Evolutionary conservation across 805 yeast species (phyloP).

Genomic region (Candida tallmaniae): DNA sequence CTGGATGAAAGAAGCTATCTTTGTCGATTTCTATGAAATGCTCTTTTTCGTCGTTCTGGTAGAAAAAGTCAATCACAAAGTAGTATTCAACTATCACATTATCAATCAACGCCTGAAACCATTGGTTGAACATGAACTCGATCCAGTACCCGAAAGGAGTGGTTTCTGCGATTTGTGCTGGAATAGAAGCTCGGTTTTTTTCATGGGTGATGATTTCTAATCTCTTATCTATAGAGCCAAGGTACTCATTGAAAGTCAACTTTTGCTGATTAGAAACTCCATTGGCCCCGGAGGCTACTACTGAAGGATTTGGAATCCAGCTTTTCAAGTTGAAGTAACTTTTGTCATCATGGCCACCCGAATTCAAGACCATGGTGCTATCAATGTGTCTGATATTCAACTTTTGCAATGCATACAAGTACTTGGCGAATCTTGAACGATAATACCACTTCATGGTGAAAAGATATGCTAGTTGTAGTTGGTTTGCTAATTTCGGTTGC

Average conservation of each 20-base stretch:
- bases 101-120: conserved; percentile 69
- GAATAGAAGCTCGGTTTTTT: conserved; percentile 57
- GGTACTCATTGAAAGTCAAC: conserved; percentile 46
- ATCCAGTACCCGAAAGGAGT: conserved; percentile 62
- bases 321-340: conserved; percentile 19
- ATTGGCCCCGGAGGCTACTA: conserved; percentile 1
- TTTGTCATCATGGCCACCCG: conserved; percentile 20
- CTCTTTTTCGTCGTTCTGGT: conserved; percentile 37
- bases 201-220: conserved; percentile 46
- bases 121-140: conserved; percentile 69
- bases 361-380: conserved; percentile 51
- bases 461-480: conserved; percentile 73
- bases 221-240: conserved; percentile 51
- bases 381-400: conserved; percentile 55
- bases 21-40: conserved; percentile 17
- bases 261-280: conserved; percentile 1
- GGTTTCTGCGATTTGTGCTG: conserved; percentile 81
- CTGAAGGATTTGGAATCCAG: conserved; percentile 16
- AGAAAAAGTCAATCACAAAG: conserved; percentile 69
- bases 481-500: conserved; percentile 61
- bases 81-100: conserved; percentile 74
- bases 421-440: conserved; percentile 68
- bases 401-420: conserved; percentile 66
- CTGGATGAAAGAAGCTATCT: neutral
- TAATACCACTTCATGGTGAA: conserved; percentile 96